Base-by-base conservation (phyloP, 257 asterid species). In the Orobanche coerulescens region DNA sequence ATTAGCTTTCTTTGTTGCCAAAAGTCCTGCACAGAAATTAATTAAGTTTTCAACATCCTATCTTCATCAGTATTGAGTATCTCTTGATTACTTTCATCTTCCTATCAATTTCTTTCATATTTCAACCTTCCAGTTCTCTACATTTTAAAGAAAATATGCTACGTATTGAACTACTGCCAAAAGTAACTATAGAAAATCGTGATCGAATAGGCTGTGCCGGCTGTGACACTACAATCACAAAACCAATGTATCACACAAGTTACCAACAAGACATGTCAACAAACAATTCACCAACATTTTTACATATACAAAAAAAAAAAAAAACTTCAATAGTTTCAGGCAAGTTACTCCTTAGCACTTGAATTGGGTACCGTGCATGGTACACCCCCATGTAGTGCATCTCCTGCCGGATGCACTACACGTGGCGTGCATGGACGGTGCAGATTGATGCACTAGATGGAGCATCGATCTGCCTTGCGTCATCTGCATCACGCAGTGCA, bases 1-100 rank as follows among this genome's bases (percentile, higher is more conserved):
- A 60, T 23, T 61, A 57, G 42, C 70, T 33, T 56, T 73, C 52
- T 48, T 76, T 25, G 49, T 46, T 11, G 16, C 46, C 62, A 75
- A 66, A 70, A 80, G 67, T 22, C 81, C 83, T 80, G 77, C 73
- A 60, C 42, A 16, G n/a, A 23, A 30, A 14, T 23, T 57, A 31
- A 33, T 9, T 14, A 8, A 57, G 22, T 28, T 43, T 61, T 62
- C 67, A 69, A 56, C 24, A 46, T 44, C 28, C 43, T 50, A n/a
- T n/a, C n/a, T n/a, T n/a, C n/a, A n/a, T n/a, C n/a, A n/a, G n/a
- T n/a, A n/a, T n/a, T n/a, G n/a, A n/a, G n/a, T n/a, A n/a, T n/a
- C 50, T 31, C 16, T 14, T 24, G 39, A 61, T 42, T 5, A 33
- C 7, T 20, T 60, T 5, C 36, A 58, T 62, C 14, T 33, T 46